These are phyloP conservation scores for Turritis glabra DNA, from an alignment of 345 rosid species.

Conservation along the genomic window DNA sequence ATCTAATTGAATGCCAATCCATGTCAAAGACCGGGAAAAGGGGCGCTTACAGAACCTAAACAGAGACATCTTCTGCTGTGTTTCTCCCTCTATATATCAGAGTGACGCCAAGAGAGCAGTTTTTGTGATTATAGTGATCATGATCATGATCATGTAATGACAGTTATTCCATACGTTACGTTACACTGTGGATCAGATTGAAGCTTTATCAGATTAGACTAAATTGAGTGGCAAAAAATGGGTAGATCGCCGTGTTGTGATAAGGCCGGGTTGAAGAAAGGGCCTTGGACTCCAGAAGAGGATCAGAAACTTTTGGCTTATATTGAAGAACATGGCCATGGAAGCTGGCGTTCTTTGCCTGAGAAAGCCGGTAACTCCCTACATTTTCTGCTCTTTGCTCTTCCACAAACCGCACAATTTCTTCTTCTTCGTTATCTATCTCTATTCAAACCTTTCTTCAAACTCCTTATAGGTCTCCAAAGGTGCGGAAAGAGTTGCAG, in stretches of 20 bases:
- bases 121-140: conserved; percentile 26
- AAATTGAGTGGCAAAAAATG: conserved; percentile 41
- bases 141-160: conserved; percentile 15
- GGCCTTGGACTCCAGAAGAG: conserved; percentile 97
- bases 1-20: conserved; percentile 40
- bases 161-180: conserved; percentile 14
- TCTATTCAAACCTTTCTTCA: not conserved
- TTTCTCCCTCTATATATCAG: conserved; percentile 39
- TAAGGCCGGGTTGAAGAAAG: conserved; percentile 88
- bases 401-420: not conserved
- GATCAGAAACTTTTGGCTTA: conserved; percentile 91
- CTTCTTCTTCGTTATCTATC: not conserved
- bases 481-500: conserved; percentile 96
- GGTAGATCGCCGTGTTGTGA: conserved; percentile 84
- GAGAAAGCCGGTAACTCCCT: conserved; percentile 74
- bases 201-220: conserved; percentile 24
- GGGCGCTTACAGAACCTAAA: conserved; percentile 30
- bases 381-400: conserved; percentile 13
- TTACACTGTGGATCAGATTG: conserved; percentile 9
- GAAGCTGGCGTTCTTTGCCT: conserved; percentile 94
- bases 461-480: conserved; percentile 58
- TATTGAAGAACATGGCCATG: conserved; percentile 92
- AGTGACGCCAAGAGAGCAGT: conserved; percentile 25
- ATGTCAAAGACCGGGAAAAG: conserved; percentile 32
- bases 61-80: conserved; percentile 35